Evolutionary conservation across 768 basidiomycete genomes (phyloP).

Genomic region (Leccinum variicolor): DNA sequence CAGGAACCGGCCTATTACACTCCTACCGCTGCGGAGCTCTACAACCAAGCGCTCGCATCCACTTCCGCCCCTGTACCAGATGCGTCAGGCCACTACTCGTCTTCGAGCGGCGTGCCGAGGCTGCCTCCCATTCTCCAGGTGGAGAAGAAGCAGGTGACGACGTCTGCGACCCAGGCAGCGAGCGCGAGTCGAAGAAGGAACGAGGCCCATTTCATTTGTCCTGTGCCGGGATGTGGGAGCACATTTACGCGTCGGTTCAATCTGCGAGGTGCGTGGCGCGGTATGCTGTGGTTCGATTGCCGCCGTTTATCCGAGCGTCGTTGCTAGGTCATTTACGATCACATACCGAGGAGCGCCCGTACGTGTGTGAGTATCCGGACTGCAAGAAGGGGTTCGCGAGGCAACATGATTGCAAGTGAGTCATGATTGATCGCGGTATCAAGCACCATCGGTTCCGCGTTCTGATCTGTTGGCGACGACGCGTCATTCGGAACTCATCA

Average conservation of each 20-base stretch:
- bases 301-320: neutral
- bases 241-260: slow-evolving; percentile 96
- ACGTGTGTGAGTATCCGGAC: slow-evolving; percentile 89
- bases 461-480: neutral
- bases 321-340: slow-evolving; percentile 82
- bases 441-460: neutral
- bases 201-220: slow-evolving; percentile 90
- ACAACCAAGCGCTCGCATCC: slow-evolving; percentile 42
- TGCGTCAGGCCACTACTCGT: slow-evolving; percentile 28
- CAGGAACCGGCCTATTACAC: slow-evolving; percentile 45
- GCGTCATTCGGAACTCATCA: slow-evolving; percentile 5
- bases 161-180: slow-evolving; percentile 88
- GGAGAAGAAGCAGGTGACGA: slow-evolving; percentile 93
- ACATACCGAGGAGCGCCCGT: slow-evolving; percentile 93
- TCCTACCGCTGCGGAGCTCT: slow-evolving; percentile 53
- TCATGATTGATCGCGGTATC: slow-evolving; percentile 21
- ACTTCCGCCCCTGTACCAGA: slow-evolving; percentile 23
- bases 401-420: slow-evolving; percentile 96
- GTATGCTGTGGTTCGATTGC: neutral
- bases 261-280: slow-evolving; percentile 56
- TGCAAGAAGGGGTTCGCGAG: slow-evolving; percentile 95
- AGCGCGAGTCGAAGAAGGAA: slow-evolving; percentile 87
- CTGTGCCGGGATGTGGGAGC: slow-evolving; percentile 92
- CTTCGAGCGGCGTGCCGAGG: slow-evolving; percentile 38
- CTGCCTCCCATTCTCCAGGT: slow-evolving; percentile 87